Base-by-base conservation (phyloP, 1,284 basidiomycete species). In the Mycena sp. region DNA sequence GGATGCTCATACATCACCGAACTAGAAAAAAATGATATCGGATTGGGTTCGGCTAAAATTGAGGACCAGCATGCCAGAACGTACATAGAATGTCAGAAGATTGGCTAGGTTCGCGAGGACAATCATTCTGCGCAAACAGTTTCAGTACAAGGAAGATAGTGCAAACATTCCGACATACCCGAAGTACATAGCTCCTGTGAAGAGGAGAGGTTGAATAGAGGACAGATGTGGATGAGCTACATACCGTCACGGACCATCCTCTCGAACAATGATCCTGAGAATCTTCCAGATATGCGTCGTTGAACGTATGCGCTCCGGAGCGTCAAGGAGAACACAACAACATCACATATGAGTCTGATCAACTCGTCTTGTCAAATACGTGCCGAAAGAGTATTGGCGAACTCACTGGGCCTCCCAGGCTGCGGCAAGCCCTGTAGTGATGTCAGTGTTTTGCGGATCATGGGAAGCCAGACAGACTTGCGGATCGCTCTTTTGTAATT, bases 361-460 rank as follows among this genome's bases (percentile, higher is more conserved):
- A 14, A 29, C 17, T n/a, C 12, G 9, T 5, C 28, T 1, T 19
- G 19, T 4, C 19, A 16, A 12, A 6, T 7, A n/a, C 7, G n/a
- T 12, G 32, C 19, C 4, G 28, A 14, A 48, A 9, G 6, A 35
- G 40, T 16, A 14, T 9, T 19, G 14, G 29, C 4, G 23, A 7
- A 44, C 54, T 37, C 3, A 63, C 54, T 46, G 48, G 29, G 49
- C 61, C n/a, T 63, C 61, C 61, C 61, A 58, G 49, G 54, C 61
- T 7, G 48, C 54, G 16, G 54, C 61, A 19, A 63, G 54, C 11
- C 53, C 53, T 56, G 37, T 6, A 16, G 23, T 32, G 1, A 19
- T 26, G 35, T 37, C 11, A 40, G 7, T 1, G 5, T 1, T 10
- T 21, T 26, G 19, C 5, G 14, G 12, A 28, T n/a, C 12, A 17